These are phyloP conservation scores for Lumnitzera racemosa DNA, from an alignment of 345 rosid species.

Conservation along the genomic window DNA sequence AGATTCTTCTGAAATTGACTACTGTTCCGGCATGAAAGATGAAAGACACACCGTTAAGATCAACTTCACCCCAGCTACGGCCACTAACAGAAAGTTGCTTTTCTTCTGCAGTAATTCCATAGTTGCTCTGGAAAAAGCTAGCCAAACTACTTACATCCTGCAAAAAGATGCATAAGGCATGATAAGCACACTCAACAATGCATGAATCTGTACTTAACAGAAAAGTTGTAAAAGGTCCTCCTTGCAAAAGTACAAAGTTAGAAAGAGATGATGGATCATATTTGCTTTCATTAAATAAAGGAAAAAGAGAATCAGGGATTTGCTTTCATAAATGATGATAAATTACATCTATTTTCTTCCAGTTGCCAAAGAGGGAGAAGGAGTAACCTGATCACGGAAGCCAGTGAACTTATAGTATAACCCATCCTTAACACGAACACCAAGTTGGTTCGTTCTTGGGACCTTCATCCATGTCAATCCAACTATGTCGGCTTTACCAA, in stretches of 20 bases:
- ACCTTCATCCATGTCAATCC: conserved; percentile 87
- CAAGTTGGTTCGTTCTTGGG: conserved; percentile 79
- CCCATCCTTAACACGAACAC: conserved; percentile 73
- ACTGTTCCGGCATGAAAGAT: too few relatives aligned
- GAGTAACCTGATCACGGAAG: conserved; percentile 72
- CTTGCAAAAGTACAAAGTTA: neutral
- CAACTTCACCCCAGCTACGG: conserved; percentile 96
- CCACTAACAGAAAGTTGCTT: conserved; percentile 92
- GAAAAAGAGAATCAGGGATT: too few relatives aligned
- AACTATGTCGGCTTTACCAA: conserved; percentile 66
- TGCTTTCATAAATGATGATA: neutral
- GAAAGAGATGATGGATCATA: neutral
- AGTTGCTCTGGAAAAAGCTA: conserved; percentile 65
- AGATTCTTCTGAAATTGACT: too few relatives aligned
- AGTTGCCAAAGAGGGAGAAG: neutral
- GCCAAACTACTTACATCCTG: conserved; percentile 73
- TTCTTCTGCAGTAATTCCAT: conserved; percentile 68
- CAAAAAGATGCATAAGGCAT: conserved; percentile 3
- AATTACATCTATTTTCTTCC: neutral
- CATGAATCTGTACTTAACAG: neutral
- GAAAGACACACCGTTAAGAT: conserved; percentile 60
- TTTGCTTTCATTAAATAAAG: too few relatives aligned
- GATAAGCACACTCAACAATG: neutral
- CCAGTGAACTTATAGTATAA: conserved; percentile 79
- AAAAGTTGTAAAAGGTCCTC: too few relatives aligned